Base-by-base conservation (phyloP, 2,329 filamentous ascomycete species). In the Fusarium sp. region DNA sequence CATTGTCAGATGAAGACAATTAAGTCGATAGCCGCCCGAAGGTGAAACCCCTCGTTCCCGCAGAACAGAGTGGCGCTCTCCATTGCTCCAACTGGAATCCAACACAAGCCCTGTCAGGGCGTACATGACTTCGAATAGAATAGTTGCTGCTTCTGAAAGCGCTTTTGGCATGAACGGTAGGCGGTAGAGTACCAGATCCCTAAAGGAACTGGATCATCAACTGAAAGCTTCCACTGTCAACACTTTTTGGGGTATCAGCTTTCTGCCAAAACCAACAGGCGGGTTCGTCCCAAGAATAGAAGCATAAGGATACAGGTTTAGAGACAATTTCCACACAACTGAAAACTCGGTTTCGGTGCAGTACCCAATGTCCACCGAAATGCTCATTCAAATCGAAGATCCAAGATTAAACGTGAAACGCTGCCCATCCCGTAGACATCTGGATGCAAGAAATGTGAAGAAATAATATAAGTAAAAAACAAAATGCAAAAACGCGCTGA, bases 221-320 rank as follows among this genome's bases (percentile, higher is more conserved):
- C 70, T 46, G 61, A 24, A 65, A 74, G 58, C 63, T 72, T 67
- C 69, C 69, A 58, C 57, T 71, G 61, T 72, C 70, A 65, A 68
- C 67, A 66, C 57, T 74, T 74, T 77, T 76, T 76, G 74, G 77
- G 78, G 79, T 81, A 82, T 82, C 75, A 80, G 77, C 75, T 72
- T 77, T 75, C 70, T 75, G 70, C 73, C 72, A 69, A 73, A 72
- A 65, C 71, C 70, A 71, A 67, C 57, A 67, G 65, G 60, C 42
- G 62, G 58, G 72, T 49, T 70, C 74, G 67, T 75, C 70, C 68
- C 61, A 75, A 65, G 76, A 65, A 62, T 54, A 62, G 41, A 72
- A 72, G 69, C 69, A 72, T 68, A 71, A 59, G 64, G 66, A 70
- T 72, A 71, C 65, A 75, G 68, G 58, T 49, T 70, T 68, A 75